These are phyloP conservation scores for Candida parachauliodes DNA, from an alignment of 805 yeast genomes.

Conservation along the genomic window DNA sequence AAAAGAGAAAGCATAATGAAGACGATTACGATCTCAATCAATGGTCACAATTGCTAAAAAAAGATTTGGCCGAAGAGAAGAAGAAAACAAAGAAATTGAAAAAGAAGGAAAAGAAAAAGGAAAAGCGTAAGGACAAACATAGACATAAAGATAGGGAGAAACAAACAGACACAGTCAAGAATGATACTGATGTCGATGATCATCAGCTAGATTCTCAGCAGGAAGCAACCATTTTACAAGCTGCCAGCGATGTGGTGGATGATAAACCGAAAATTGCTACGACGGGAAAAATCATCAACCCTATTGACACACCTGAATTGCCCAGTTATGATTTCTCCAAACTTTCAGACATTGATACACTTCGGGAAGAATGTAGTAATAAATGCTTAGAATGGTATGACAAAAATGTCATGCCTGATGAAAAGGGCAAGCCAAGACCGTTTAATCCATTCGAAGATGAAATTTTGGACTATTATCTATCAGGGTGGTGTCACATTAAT, in stretches of 20 bases:
- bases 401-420: conserved; percentile 15
- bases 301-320: conserved; percentile 1
- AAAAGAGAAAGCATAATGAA: conserved; percentile 34
- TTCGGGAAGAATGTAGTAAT: conserved; percentile 33
- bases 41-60: conserved; percentile 52
- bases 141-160: conserved; percentile 68
- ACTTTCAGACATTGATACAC: conserved; percentile 26
- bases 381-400: conserved; percentile 35
- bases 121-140: conserved; percentile 44
- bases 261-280: background rate
- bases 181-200: too few species aligned
- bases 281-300: background rate
- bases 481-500: conserved; percentile 62
- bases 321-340: conserved; percentile 16
- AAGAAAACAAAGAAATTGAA: conserved; percentile 10
- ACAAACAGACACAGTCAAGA: conserved; percentile 47
- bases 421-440: conserved; percentile 31
- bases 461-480: conserved; percentile 70
- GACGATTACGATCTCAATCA: conserved; percentile 49
- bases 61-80: conserved; percentile 20
- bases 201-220: conserved; percentile 8
- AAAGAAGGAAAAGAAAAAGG: conserved; percentile 30
- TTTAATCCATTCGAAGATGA: conserved; percentile 65
- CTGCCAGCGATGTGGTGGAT: conserved; percentile 7
- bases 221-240: conserved; percentile 8